Conservation (phyloP, 805 yeast genomes). For the Kluyveromyces siamensis region DNA sequence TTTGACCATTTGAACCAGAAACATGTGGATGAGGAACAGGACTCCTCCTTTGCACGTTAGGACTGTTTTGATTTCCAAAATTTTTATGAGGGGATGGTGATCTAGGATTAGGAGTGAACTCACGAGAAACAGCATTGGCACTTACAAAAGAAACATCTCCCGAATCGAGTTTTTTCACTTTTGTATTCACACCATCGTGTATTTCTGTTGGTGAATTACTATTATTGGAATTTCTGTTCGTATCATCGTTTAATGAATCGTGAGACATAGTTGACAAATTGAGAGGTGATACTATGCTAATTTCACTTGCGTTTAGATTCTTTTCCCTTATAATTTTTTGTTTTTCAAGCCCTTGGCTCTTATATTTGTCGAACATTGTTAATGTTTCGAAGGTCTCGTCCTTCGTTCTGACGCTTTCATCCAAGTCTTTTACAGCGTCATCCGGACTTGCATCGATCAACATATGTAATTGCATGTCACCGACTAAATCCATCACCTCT, state of each 20-base stretch:
- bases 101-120: not conserved
- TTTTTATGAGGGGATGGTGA: not conserved
- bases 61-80: not conserved
- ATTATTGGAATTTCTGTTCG: not conserved
- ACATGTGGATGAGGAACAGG: not conserved
- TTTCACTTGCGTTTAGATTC: not conserved
- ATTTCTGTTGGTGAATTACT: not conserved
- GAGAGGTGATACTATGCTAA: constrained; percentile 1
- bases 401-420: constrained; percentile 5
- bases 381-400: constrained; percentile 20
- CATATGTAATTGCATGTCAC: constrained; percentile 3
- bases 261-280: not conserved
- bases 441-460: constrained; percentile 2
- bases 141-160: not conserved
- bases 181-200: not conserved
- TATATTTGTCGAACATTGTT: constrained; percentile 24
- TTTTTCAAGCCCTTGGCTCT: constrained; percentile 11
- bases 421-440: not conserved
- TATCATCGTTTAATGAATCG: not conserved
- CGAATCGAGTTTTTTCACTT: not conserved
- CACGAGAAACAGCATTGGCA: not conserved
- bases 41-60: not conserved
- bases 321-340: not conserved
- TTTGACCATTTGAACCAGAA: no score
- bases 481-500: not conserved